Base-by-base conservation (phyloP, 2,329 filamentous ascomycete species). In the Aspergillus hiratsukae region DNA sequence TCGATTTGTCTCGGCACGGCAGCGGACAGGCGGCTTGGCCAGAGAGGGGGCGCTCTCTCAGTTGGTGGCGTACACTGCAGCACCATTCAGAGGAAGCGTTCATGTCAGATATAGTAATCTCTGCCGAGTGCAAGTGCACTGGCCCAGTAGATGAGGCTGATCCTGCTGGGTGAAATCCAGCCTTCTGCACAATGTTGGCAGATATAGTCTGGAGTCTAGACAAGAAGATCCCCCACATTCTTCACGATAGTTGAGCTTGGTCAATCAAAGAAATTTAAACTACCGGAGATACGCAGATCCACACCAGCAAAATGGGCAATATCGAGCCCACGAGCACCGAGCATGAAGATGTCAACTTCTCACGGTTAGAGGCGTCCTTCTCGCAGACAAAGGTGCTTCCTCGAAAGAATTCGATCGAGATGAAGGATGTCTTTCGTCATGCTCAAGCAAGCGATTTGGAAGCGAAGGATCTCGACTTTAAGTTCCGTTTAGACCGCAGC, bases 371-470 rank as follows among this genome's bases (percentile, higher is more conserved):
- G 46, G 60, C 58, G 37, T 60, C 58, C 2, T 53, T 61, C 21
- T 49, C 48, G 1, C n/a, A 58, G 3, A 56, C 60, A 9, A 51
- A 56, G 28, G 55, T 60, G 17, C 31, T 51, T 28, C 51, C 52
- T 28, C 60, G 60, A 23, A 51, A 49, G 28, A 61, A 58, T 19
- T 60, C 60, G 4, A 51, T 52, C 1, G 51, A 56, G 11, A 54
- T 60, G 43, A 60, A 61, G 35, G 60, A 58, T 51, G 31, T 60
- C 21, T 17, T 49, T 23, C 58, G 55, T 11, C 60, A 61, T 57
- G 52, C 58, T 10, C 35, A 57, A 21, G 41, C 21, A 9, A 23
- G 35, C 3, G 60, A 61, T 27, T 27, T 60, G 11, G 31, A 40
- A 3, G 55, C 54, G 2, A 58, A 60, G 25, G 60, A 62, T 31